Evolutionary conservation across 225 moss, liverwort and hornwort genomes (phyloP).

Genomic region (Anthoceros angustus): DNA sequence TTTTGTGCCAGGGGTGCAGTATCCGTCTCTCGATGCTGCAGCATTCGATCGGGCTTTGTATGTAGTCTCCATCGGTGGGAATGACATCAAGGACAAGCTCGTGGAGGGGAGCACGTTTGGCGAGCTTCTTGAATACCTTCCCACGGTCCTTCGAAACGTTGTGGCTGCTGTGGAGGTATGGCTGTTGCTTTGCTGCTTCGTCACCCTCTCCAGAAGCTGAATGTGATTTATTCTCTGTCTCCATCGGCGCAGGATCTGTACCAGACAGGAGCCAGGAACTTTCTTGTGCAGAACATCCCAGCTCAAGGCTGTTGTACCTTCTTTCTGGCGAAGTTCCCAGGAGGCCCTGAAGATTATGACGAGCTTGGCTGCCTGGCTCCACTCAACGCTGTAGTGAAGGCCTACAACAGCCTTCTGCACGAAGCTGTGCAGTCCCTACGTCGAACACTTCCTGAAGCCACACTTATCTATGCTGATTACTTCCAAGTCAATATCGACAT

Average conservation of each 20-base stretch:
- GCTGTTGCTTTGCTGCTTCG: not conserved
- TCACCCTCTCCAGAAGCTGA: not conserved
- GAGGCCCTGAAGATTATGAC: conserved; percentile 10
- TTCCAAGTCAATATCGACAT: conserved; percentile 19
- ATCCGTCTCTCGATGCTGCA: not conserved
- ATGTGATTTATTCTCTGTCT: not conserved
- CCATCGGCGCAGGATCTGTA: not conserved
- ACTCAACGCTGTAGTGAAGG: conserved; percentile 13
- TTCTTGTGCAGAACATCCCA: not conserved
- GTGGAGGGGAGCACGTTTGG: not conserved
- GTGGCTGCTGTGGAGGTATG: not conserved
- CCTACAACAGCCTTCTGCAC: conserved; percentile 8
- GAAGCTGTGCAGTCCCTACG: conserved; percentile 12
- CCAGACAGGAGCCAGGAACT: not conserved
- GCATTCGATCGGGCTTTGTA: not conserved
- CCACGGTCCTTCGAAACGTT: not conserved
- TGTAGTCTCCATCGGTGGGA: conserved; percentile 4
- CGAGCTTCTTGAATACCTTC: not conserved
- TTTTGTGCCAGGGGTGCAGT: not conserved
- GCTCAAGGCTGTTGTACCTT: not conserved
- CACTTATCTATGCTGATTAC: conserved; percentile 13
- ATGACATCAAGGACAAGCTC: not conserved
- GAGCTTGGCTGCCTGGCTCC: conserved; percentile 14
- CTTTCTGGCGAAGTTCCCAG: not conserved
- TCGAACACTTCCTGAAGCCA: conserved; percentile 7